phyloP scores from a whole-genome alignment of 768 basidiomycete genomes.

The Leccinum subgranulosum region DNA sequence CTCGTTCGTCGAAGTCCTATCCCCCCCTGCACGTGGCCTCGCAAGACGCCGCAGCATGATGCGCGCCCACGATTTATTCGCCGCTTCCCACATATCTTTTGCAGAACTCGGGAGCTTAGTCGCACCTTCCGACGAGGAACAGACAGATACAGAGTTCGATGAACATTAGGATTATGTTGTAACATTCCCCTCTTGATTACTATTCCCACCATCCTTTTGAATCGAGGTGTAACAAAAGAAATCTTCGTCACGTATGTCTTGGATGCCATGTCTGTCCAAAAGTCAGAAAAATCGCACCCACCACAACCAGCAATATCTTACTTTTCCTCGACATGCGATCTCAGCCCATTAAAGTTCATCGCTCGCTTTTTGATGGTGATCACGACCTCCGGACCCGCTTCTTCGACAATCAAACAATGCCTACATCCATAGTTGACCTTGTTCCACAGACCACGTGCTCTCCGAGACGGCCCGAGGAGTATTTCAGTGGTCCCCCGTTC shows the following conservation, averaged over 20 bases:
- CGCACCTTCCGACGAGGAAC: constrained; percentile 1
- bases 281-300: background rate
- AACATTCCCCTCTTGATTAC: background rate
- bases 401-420: constrained; percentile 38
- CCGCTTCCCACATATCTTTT: constrained; percentile 26
- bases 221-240: constrained; percentile 32
- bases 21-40: constrained; percentile 13
- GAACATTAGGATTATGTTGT: background rate
- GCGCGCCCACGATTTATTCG: constrained; percentile 25
- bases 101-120: constrained; percentile 26
- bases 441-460: constrained; percentile 31
- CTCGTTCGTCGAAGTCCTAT: constrained; percentile 18
- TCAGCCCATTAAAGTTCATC: constrained; percentile 53
- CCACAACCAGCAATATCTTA: constrained; percentile 19
- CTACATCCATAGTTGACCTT: constrained; percentile 49
- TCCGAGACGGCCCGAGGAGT: constrained; percentile 15
- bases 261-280: constrained; percentile 47
- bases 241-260: constrained; percentile 52
- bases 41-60: constrained; percentile 14
- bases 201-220: background rate
- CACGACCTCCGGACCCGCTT: background rate
- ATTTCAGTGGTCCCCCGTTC: constrained; percentile 22
- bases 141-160: background rate
- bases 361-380: constrained; percentile 15
- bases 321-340: constrained; percentile 64